Percentiles rank a stretch among this genome's conserved stretches.
Conservation (phyloP, 2,329 filamentous ascomycete genomes). For the Trichoderma sp. region DNA sequence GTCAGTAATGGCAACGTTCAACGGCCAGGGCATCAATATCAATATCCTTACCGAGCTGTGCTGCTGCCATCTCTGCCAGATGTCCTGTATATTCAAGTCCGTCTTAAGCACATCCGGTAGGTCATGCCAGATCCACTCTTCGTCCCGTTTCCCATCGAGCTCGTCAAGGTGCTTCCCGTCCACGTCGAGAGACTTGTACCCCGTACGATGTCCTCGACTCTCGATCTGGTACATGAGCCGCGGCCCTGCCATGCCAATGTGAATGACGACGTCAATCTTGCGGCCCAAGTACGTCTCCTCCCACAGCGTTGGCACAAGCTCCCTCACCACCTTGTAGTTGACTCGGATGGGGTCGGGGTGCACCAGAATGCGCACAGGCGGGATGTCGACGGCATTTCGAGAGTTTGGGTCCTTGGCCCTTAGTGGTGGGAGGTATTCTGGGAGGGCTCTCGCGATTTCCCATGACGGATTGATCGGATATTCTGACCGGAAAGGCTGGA, state of each 20-base stretch:
- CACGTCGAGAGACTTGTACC: constrained; percentile 71
- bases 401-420: constrained; percentile 43
- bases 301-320: constrained; percentile 65
- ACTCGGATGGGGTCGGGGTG: constrained; percentile 70
- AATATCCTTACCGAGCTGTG: constrained; percentile 48
- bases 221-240: constrained; percentile 69
- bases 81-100: constrained; percentile 58
- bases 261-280: constrained; percentile 64
- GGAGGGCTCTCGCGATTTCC: constrained; percentile 72
- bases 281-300: constrained; percentile 37
- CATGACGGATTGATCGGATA: constrained; percentile 78
- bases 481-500: constrained; percentile 72
- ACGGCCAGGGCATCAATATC: neutral
- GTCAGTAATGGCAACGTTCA: neutral
- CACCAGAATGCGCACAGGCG: constrained; percentile 61
- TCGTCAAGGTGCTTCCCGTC: constrained; percentile 61
- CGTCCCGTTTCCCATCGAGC: constrained; percentile 48
- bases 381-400: constrained; percentile 34
- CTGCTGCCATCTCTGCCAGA: constrained; percentile 57
- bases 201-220: constrained; percentile 67
- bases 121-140: constrained; percentile 56
- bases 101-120: constrained; percentile 58
- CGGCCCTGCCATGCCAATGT: constrained; percentile 78
- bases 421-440: constrained; percentile 59
- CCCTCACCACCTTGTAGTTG: constrained; percentile 66